A percentile compares a stretch with the other conserved stretches of the same genome.
phyloP scores from a whole-genome alignment of 345 rosid genomes.

The Arabidopsis suecica region DNA sequence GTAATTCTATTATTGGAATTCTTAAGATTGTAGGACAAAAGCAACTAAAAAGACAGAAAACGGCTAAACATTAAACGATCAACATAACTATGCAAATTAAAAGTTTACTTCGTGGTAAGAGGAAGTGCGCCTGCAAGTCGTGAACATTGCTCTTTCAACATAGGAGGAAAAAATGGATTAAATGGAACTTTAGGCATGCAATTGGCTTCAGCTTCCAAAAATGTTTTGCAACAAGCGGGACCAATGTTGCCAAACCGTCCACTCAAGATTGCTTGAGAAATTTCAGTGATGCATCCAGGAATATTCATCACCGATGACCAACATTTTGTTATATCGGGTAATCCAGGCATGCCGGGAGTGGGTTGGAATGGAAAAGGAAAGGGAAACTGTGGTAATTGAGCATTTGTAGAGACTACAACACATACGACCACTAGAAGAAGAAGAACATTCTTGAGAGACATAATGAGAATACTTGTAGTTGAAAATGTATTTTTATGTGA shows the following conservation, averaged over 20 bases:
- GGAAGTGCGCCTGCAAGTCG: neutral
- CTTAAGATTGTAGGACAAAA: neutral
- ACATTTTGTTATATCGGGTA: neutral
- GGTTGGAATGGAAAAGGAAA: neutral
- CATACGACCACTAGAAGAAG: neutral
- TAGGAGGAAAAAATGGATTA: neutral
- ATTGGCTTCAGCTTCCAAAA: neutral
- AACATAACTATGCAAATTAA: neutral
- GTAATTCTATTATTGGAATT: neutral
- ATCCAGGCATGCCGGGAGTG: neutral
- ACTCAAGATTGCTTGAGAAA: neutral
- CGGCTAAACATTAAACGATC: neutral
- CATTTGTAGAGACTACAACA: neutral
- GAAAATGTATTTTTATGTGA: neutral
- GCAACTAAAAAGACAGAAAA: neutral
- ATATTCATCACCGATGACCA: neutral
- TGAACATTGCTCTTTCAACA: slow-evolving; percentile 1
- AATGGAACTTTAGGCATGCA: neutral
- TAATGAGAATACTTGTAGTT: neutral
- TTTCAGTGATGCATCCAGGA: neutral
- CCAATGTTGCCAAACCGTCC: neutral
- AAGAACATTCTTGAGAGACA: neutral
- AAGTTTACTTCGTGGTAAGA: neutral
- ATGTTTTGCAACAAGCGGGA: neutral
- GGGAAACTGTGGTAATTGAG: neutral